phyloP scores from a whole-genome alignment of 441 rosid species.

The Erodium moschatum region DNA sequence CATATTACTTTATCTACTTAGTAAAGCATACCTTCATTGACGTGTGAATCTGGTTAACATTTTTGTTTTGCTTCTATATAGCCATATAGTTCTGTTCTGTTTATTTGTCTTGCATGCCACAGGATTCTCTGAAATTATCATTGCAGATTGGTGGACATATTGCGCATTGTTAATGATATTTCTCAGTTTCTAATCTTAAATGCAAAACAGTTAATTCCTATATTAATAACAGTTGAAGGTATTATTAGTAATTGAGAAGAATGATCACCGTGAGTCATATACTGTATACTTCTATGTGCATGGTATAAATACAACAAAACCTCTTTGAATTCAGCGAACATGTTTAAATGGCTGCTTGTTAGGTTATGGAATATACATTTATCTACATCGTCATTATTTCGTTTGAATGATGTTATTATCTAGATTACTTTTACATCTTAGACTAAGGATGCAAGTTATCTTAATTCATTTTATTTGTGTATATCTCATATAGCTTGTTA shows the following conservation, averaged over 20 bases:
- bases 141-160: slow-evolving; percentile 5
- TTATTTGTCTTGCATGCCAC: slow-evolving; percentile 1
- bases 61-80: background rate
- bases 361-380: background rate
- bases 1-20: background rate
- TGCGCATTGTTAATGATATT: background rate
- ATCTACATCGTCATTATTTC: background rate
- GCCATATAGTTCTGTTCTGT: slow-evolving; percentile 3
- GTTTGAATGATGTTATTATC: background rate
- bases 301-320: background rate
- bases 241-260: background rate
- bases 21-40: slow-evolving; percentile 5
- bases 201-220: background rate
- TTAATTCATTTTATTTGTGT: background rate
- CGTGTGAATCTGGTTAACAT: background rate
- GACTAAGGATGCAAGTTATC: background rate
- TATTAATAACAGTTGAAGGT: background rate
- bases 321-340: background rate
- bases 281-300: background rate
- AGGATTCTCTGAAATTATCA: background rate
- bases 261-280: background rate
- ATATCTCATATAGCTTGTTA: background rate
- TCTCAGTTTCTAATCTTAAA: background rate
- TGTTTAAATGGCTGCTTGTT: background rate
- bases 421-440: slow-evolving; percentile 2